Base-by-base conservation (phyloP, 2,329 filamentous ascomycete genomes). In the Neoascochyta sp. region DNA sequence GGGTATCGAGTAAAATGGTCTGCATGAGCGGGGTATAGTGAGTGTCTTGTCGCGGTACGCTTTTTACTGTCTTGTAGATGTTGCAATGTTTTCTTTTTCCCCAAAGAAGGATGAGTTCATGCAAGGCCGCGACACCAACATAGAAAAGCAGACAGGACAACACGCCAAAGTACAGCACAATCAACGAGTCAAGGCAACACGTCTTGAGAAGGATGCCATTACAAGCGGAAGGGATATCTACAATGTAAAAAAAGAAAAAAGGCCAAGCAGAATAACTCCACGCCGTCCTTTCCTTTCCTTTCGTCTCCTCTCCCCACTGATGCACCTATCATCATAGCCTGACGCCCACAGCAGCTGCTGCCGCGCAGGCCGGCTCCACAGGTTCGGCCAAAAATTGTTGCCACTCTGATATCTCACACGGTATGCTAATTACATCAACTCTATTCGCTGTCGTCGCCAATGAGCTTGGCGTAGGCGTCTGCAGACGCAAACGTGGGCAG, bases 401-500 rank as follows among this genome's bases (percentile, higher is more conserved):
- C n/a, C n/a, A n/a, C n/a, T n/a, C n/a, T n/a, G n/a, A n/a, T n/a
- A n/a, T n/a, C n/a, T n/a, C n/a, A n/a, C n/a, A n/a, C n/a, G n/a
- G n/a, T n/a, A n/a, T n/a, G n/a, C n/a, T n/a, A n/a, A n/a, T n/a
- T n/a, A n/a, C n/a, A 5, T 25, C 23, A 25, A 32, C 25, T 18
- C 24, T 50, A 56, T 42, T 54, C 52, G 44, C 50, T 55, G 33
- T 54, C 51, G 43, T 78, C 75, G 4, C 73, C 85, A 60, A 95
- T 65, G 67, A 95, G 74, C 51, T 83, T 84, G 10, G 88, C 90
- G 63, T 96, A 98, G 60, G 96, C 92, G 32, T 96, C 92, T 17
- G 76, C 83, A 17, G 86, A 93, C 12, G 93, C 92, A 69, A 98
- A 98, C 19, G 80, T 93, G 5, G 92, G 92, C 48, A 98, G 70